phyloP scores from a whole-genome alignment of 768 basidiomycete species.

The Collybiopsis confluens region DNA sequence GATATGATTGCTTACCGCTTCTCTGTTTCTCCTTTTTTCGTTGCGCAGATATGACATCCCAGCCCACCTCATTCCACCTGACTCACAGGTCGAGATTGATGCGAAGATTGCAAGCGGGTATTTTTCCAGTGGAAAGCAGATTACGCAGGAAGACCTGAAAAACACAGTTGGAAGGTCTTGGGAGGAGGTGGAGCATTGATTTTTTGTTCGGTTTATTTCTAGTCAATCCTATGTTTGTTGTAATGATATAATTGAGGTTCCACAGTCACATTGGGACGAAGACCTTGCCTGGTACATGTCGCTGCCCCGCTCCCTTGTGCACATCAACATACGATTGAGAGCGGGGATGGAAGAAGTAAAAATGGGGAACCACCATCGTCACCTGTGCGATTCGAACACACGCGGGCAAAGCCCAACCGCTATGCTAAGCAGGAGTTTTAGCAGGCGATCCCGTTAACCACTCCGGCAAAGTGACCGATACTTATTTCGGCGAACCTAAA shows the following conservation, averaged over 20 bases:
- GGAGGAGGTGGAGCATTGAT: slow-evolving; percentile 84
- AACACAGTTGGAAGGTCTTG: slow-evolving; percentile 87
- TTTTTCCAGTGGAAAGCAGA: slow-evolving; percentile 74
- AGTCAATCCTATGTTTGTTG: too few relatives aligned
- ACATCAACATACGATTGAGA: too few relatives aligned
- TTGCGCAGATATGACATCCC: neutral
- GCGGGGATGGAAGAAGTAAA: too few relatives aligned
- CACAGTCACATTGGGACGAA: too few relatives aligned
- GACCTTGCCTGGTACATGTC: too few relatives aligned
- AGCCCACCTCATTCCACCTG: slow-evolving; percentile 69
- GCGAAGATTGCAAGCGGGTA: slow-evolving; percentile 96
- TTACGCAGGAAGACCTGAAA: slow-evolving; percentile 73
- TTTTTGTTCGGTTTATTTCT: neutral
- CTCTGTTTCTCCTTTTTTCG: slow-evolving; percentile 14
- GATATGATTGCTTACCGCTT: neutral
- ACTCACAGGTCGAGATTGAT: slow-evolving; percentile 91
- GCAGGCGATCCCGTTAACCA: slow-evolving; percentile 88
- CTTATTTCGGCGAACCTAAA: neutral
- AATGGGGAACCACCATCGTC: slow-evolving; percentile 1
- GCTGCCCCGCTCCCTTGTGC: too few relatives aligned
- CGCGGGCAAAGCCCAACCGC: slow-evolving; percentile 10
- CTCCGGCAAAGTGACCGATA: slow-evolving; percentile 84
- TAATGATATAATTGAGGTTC: too few relatives aligned
- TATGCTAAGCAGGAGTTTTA: slow-evolving; percentile 30
- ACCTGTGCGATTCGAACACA: slow-evolving; percentile 10